These are phyloP conservation scores for Phytophthora pseudosyringae DNA, from an alignment of 352 stramenopile species.

Conservation along the genomic window DNA sequence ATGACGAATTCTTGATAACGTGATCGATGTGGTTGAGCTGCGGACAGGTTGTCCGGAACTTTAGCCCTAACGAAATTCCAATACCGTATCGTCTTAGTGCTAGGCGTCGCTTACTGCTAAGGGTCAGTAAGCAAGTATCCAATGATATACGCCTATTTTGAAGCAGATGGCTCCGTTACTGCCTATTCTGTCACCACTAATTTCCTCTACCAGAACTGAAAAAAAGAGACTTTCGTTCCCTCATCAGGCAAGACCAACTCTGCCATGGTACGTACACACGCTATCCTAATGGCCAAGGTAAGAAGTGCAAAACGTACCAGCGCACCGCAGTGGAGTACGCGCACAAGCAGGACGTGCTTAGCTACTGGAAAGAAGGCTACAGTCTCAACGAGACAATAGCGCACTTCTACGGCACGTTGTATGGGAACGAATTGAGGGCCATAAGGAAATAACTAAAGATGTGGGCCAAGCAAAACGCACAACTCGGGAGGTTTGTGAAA, in stretches of 20 bases:
- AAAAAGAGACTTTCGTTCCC: too few species aligned
- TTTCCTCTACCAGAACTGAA: neutral
- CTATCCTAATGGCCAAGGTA: neutral
- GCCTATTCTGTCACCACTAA: neutral
- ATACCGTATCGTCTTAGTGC: constrained; percentile 6
- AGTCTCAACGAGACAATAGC: too few species aligned
- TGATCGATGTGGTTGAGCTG: neutral
- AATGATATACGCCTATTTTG: too few species aligned
- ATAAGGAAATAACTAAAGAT: neutral
- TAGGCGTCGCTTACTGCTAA: constrained; percentile 12
- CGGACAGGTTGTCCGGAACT: neutral
- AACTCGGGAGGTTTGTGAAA: neutral
- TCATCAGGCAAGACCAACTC: too few species aligned
- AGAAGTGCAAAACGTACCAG: constrained; percentile 3
- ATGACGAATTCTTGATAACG: neutral
- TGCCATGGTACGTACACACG: too few species aligned
- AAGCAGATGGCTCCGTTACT: too few species aligned
- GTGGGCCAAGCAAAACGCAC: neutral
- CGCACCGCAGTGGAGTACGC: too few species aligned
- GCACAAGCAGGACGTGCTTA: constrained; percentile 1
- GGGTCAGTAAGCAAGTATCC: neutral
- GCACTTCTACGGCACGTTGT: too few species aligned
- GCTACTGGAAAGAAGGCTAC: too few species aligned
- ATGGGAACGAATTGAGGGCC: too few species aligned
- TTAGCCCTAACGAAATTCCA: neutral